Evolutionary conservation across 345 rosid species (phyloP).

Genomic region (Melaleuca alternifolia): DNA sequence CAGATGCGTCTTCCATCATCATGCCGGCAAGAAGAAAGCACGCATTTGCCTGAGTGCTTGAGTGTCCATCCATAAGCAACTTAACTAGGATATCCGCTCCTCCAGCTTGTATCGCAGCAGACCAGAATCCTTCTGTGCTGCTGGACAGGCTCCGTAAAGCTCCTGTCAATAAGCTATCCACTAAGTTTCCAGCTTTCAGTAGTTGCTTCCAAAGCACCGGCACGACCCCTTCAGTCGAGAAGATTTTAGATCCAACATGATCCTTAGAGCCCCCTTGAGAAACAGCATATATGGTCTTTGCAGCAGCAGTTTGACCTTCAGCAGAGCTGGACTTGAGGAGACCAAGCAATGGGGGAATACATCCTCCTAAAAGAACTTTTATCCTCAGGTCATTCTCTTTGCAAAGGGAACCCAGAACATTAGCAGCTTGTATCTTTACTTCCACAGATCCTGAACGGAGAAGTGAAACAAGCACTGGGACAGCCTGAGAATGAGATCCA

Average conservation of each 20-base stretch:
- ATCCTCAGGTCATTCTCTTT: constrained; percentile 98
- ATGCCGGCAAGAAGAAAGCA: constrained; percentile 96
- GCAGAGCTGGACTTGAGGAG: constrained; percentile 94
- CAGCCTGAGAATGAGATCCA: constrained; percentile 99
- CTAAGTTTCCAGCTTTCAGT: constrained; percentile 65
- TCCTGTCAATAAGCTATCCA: constrained; percentile 88
- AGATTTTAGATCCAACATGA: constrained; percentile 96
- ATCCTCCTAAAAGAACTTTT: constrained; percentile 97
- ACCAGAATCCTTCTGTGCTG: constrained; percentile 96
- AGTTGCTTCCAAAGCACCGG: constrained; percentile 90
- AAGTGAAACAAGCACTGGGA: constrained; percentile 98
- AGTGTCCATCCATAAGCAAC: constrained; percentile 72
- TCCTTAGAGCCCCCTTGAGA: constrained; percentile 96
- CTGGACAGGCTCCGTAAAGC: constrained; percentile 83
- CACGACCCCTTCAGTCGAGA: constrained; percentile 99
- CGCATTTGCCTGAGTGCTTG: constrained; percentile 81
- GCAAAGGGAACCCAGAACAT: constrained; percentile 92
- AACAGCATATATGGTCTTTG: constrained; percentile 92
- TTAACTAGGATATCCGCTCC: constrained; percentile 96
- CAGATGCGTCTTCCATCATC: constrained; percentile 94
- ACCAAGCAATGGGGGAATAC: constrained; percentile 99
- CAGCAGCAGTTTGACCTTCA: constrained; percentile 95
- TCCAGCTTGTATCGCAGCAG: constrained; percentile 83
- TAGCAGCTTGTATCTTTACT: constrained; percentile 94
- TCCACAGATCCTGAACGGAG: constrained; percentile 94